Base-by-base conservation (phyloP, 2,329 filamentous ascomycete species). In the Xylariaceae sp. region DNA sequence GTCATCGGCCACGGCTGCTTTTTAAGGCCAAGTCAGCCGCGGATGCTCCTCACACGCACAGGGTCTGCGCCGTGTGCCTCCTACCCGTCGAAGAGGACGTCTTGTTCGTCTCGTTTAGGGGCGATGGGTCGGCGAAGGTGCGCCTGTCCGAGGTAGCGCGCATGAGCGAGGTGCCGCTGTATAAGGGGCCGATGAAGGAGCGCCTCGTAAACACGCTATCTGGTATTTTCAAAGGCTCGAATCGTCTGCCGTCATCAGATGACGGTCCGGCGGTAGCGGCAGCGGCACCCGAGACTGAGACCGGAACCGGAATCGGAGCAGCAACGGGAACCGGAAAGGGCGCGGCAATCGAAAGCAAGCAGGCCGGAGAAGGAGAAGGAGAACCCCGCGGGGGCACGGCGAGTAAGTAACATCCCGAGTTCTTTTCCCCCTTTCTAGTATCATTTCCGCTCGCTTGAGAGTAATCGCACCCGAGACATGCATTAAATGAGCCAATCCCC, bases 51-150 rank as follows among this genome's bases (percentile, higher is more conserved):
- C n/a, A 21, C 20, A 42, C 40, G 46, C 42, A 14, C 12, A 19
- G 20, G 32, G 2, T 20, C 47, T 68, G 66, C 40, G 41, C 59
- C 9, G 21, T 48, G 9, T 69, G 67, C 37, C 23, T 40, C 12
- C 52, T 40, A 9, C 66, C 53, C 10, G 42, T 56, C 7, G 61
- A 62, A 37, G 48, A 37, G 18, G 40, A 50, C 44, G 54, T 65
- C 42, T 41, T 20, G 40, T 62, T 64, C 20, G 46, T 51, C 44
- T 7, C 19, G 32, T 45, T 68, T 40, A 50, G 48, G 37, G 37
- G 21, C 10, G 51, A 51, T 14, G 65, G 46, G 4, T 57, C 40
- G 7, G 32, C 55, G 2, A 12, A 50, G 61, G 7, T 52, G 66
- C 50, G 18, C 32, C 10, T 47, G 20, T 53, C 50, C 2, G 21